Evolutionary conservation across 164 flowering plant genomes (phyloP).

Genomic region (Macadamia integrifolia): DNA sequence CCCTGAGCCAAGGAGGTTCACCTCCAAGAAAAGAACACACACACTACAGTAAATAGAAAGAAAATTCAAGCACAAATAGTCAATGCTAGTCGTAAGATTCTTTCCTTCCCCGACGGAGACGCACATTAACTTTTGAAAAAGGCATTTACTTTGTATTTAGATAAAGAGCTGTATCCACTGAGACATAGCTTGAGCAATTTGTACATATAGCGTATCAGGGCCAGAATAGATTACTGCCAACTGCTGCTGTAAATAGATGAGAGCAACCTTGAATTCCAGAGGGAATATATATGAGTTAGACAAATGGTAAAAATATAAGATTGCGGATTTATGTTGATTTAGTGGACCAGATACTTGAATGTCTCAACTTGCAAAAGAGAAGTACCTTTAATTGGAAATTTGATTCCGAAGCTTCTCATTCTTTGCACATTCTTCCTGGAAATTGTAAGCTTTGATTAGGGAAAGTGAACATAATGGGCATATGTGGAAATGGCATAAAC

Average conservation of each 20-base stretch:
- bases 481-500: not conserved
- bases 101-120: not conserved
- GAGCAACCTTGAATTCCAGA: not conserved
- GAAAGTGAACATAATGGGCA: not conserved
- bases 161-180: not conserved
- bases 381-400: slow-evolving; percentile 10
- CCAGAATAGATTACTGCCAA: not conserved
- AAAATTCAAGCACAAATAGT: not conserved
- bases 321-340: not conserved
- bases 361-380: not conserved
- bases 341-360: not conserved
- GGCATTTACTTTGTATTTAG: not conserved
- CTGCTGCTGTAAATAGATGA: not conserved
- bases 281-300: not conserved
- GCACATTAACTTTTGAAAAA: not conserved
- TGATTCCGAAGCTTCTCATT: slow-evolving; percentile 43
- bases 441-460: slow-evolving; percentile 6
- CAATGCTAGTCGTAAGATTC: slow-evolving; percentile 2
- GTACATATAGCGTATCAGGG: not conserved
- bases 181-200: not conserved
- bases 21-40: too few species aligned
- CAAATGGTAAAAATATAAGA: not conserved
- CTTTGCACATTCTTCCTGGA: slow-evolving; percentile 58
- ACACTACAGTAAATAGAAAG: not conserved
- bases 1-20: not conserved